Conservation (phyloP, 139 green algal genomes). For the Ettlia oleoabundans region DNA sequence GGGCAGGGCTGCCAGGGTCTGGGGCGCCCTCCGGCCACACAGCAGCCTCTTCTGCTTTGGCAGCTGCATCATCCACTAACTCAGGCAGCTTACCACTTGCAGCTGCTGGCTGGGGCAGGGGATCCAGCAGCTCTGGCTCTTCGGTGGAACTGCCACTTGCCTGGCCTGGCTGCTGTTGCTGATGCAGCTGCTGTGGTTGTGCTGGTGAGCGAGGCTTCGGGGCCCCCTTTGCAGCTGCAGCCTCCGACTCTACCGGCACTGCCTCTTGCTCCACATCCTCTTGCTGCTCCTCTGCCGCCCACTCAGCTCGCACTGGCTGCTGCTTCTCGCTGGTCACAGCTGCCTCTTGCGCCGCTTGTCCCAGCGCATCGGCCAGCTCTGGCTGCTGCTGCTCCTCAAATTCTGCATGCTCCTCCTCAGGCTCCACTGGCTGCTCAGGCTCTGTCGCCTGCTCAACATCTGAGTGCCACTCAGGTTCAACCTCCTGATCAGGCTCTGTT, state of each 20-base stretch:
- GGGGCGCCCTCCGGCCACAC: background rate
- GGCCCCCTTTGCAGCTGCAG: too few relatives aligned
- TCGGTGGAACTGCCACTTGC: background rate
- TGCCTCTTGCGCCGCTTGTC: too few relatives aligned
- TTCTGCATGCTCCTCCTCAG: too few relatives aligned
- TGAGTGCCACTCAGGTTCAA: too few relatives aligned
- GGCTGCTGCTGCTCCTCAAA: too few relatives aligned
- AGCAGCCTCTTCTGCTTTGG: background rate
- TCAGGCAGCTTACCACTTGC: too few relatives aligned
- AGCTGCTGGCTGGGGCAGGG: background rate
- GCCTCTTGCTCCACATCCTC: background rate
- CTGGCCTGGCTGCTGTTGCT: background rate
- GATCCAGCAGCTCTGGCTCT: background rate
- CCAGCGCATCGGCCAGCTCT: too few relatives aligned
- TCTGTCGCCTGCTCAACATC: too few relatives aligned
- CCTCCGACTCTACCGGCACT: too few relatives aligned
- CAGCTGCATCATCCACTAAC: background rate
- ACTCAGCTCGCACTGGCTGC: too few relatives aligned
- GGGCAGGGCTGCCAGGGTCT: background rate
- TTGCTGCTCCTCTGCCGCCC: background rate
- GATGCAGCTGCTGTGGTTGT: slow-evolving; percentile 8
- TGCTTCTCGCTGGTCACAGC: too few relatives aligned
- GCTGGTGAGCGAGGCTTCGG: background rate
- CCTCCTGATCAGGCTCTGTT: too few relatives aligned
- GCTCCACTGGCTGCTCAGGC: background rate